A percentile compares a stretch with the other conserved stretches of the same genome.
phyloP scores from a whole-genome alignment of 2,329 filamentous ascomycete species.

The Curvularia lunata region DNA sequence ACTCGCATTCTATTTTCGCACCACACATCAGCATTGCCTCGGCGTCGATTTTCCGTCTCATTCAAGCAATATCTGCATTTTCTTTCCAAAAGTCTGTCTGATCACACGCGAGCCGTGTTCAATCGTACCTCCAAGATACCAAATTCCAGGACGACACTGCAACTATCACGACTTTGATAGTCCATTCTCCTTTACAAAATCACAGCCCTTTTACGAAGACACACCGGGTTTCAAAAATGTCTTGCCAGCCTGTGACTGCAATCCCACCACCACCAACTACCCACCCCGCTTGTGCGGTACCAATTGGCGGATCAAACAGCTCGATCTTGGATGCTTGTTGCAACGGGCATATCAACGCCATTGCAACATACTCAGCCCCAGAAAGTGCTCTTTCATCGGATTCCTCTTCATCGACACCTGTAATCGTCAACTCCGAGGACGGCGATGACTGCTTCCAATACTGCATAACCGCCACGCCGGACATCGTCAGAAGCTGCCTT shows the following conservation, averaged over 20 bases:
- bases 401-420: constrained; percentile 7
- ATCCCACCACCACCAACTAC: constrained; percentile 35
- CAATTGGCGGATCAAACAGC: constrained; percentile 35
- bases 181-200: neutral
- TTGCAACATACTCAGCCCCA: constrained; percentile 28
- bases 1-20: constrained; percentile 4
- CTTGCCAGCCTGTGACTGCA: constrained; percentile 20
- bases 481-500: constrained; percentile 20
- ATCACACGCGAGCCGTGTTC: constrained; percentile 10
- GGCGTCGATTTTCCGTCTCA: constrained; percentile 1
- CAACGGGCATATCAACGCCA: constrained; percentile 39
- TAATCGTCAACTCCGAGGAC: constrained; percentile 18
- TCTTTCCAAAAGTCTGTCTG: neutral
- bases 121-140: neutral
- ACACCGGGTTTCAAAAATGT: constrained; percentile 13
- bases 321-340: constrained; percentile 41
- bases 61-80: neutral
- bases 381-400: constrained; percentile 7
- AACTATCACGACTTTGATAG: neutral
- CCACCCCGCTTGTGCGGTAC: constrained; percentile 33
- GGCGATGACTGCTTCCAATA: constrained; percentile 34
- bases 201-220: neutral
- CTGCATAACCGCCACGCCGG: constrained; percentile 29
- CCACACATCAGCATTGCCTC: constrained; percentile 12
- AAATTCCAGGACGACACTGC: neutral